phyloP scores from a whole-genome alignment of 148 eudicot genomes.

The Suaeda aralocaspica region DNA sequence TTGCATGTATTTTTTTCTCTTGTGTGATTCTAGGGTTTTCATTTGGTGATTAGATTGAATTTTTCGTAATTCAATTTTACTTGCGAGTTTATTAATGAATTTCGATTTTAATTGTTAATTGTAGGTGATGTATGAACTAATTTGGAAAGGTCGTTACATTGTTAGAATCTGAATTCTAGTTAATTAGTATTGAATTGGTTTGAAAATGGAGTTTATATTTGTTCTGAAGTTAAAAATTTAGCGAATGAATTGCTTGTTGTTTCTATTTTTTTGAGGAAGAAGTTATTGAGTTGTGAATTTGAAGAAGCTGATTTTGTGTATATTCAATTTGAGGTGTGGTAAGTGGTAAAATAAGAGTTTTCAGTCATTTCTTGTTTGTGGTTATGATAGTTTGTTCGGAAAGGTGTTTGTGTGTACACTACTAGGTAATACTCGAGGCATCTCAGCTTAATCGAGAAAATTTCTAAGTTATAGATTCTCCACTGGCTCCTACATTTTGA shows the following conservation, averaged over 20 bases:
- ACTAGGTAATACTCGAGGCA: too few relatives aligned
- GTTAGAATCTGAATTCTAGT: background rate
- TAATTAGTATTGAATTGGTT: too few relatives aligned
- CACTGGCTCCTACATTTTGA: too few relatives aligned
- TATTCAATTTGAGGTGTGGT: background rate
- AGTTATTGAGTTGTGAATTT: background rate
- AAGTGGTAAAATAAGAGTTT: background rate
- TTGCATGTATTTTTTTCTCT: background rate
- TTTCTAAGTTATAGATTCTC: too few relatives aligned
- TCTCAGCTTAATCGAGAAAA: too few relatives aligned
- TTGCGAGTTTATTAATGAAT: background rate
- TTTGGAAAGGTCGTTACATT: background rate
- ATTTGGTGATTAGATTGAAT: background rate
- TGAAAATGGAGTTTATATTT: too few relatives aligned
- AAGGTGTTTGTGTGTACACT: too few relatives aligned
- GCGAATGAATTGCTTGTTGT: background rate
- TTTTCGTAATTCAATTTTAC: background rate
- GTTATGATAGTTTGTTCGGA: too few relatives aligned
- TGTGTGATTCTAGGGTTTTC: constrained; percentile 26
- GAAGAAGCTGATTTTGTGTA: background rate
- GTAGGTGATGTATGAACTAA: background rate
- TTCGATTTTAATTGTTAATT: background rate
- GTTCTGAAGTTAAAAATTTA: background rate
- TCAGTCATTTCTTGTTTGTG: background rate
- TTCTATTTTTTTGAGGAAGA: background rate